Percentiles rank a stretch among this genome's conserved stretches.
These are phyloP conservation scores for Kurtzmaniella quercitrusa DNA, from an alignment of 1,139 yeast species.

Conservation along the genomic window DNA sequence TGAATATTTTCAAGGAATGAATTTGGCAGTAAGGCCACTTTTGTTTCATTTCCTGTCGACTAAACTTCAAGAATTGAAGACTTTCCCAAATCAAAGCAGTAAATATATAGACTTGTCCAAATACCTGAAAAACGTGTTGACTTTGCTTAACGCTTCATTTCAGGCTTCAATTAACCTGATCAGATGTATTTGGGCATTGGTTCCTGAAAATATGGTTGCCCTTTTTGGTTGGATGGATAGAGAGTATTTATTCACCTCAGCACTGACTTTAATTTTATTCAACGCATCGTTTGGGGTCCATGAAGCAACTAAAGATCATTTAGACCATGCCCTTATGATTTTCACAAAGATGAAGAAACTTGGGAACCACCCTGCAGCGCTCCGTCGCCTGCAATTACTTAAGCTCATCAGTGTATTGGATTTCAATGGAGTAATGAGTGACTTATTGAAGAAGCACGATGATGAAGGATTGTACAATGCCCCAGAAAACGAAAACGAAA, in stretches of 20 bases:
- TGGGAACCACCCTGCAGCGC: constrained; percentile 77
- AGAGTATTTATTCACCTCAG: constrained; percentile 77
- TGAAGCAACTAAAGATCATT: constrained; percentile 66
- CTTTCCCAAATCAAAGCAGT: constrained; percentile 28
- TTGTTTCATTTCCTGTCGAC: constrained; percentile 75
- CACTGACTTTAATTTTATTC: constrained; percentile 71
- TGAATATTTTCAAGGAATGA: constrained; percentile 82
- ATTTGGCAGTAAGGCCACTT: constrained; percentile 76
- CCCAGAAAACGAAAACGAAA: not conserved
- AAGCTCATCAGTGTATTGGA: constrained; percentile 63
- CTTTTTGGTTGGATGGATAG: constrained; percentile 87
- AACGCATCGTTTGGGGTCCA: constrained; percentile 83
- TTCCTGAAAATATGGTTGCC: constrained; percentile 77
- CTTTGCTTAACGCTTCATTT: constrained; percentile 72
- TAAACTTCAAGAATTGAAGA: constrained; percentile 48
- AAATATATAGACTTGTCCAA: constrained; percentile 64
- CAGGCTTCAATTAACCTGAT: constrained; percentile 82
- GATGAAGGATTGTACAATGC: constrained; percentile 30
- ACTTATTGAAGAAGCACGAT: constrained; percentile 53
- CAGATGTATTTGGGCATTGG: constrained; percentile 66
- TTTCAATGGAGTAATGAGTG: constrained; percentile 62
- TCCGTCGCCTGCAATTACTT: constrained; percentile 67
- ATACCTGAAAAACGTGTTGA: constrained; percentile 64
- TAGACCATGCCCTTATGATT: constrained; percentile 68
- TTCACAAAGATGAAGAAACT: constrained; percentile 72